A percentile compares a stretch with the other conserved stretches of the same genome.
Evolutionary conservation across 371 early-diverging fungal species (phyloP).

Genomic region (Nematocida displodere): DNA sequence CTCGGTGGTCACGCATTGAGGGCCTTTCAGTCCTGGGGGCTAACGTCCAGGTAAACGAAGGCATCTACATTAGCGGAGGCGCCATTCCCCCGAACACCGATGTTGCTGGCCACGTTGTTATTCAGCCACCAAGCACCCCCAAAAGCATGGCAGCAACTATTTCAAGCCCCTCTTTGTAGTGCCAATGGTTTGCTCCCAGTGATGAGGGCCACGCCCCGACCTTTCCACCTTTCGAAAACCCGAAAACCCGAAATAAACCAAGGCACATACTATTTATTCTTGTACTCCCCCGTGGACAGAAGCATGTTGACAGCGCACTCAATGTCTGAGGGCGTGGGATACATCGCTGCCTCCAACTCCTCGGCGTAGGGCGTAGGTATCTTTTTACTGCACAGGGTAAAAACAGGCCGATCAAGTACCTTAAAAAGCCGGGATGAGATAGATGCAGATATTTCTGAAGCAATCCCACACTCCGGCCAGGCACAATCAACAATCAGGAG

Average conservation of each 20-base stretch:
- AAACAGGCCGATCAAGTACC: constrained; percentile 79
- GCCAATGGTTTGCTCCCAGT: too few species aligned
- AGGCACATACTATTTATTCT: constrained; percentile 3
- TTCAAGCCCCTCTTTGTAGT: not conserved
- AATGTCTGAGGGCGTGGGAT: constrained; percentile 79
- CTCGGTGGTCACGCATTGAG: constrained; percentile 29
- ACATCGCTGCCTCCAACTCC: constrained; percentile 80
- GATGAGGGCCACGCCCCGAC: not conserved
- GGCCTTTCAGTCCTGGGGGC: constrained; percentile 44
- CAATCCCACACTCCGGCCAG: constrained; percentile 90
- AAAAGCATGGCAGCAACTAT: not conserved
- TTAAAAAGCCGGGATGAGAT: constrained; percentile 81
- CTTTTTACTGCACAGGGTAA: constrained; percentile 88
- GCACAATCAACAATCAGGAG: constrained; percentile 90
- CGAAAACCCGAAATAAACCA: not conserved
- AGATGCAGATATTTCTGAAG: constrained; percentile 87
- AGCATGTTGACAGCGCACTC: constrained; percentile 48
- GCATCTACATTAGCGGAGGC: constrained; percentile 22
- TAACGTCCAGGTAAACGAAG: constrained; percentile 42
- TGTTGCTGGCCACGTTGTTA: constrained; percentile 2
- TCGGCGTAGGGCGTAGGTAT: constrained; percentile 93
- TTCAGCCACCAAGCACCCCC: too few species aligned
- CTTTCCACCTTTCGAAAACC: not conserved
- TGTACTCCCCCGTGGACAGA: not conserved
- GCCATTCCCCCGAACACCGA: constrained; percentile 37